phyloP scores from a whole-genome alignment of 1,139 yeast genomes.

The Geotrichum klebahnii region DNA sequence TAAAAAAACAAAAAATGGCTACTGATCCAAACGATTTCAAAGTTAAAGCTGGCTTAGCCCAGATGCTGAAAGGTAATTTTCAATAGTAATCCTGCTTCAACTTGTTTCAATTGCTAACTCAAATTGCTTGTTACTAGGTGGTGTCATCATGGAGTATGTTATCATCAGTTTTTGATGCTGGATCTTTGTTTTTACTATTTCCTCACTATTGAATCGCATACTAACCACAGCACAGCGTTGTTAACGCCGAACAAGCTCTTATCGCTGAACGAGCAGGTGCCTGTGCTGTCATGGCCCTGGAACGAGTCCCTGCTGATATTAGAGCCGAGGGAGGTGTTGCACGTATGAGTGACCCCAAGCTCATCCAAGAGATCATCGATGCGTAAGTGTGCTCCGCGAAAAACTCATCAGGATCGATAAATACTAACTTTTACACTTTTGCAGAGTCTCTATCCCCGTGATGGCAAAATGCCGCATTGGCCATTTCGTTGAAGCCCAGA shows the following conservation, averaged over 20 bases:
- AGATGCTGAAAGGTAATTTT: conserved; percentile 68
- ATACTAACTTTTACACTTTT: no score
- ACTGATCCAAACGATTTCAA: conserved; percentile 8
- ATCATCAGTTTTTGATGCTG: background rate
- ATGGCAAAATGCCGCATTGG: conserved; percentile 91
- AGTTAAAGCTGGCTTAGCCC: conserved; percentile 77
- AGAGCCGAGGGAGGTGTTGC: conserved; percentile 80
- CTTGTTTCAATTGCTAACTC: conserved; percentile 22
- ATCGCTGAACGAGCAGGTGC: conserved; percentile 86
- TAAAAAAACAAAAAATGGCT: no score
- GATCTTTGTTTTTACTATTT: no score
- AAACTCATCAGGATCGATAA: no score
- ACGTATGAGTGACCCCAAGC: conserved; percentile 81
- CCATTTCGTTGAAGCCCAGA: conserved; percentile 78
- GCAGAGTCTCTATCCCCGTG: conserved; percentile 46
- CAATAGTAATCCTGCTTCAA: conserved; percentile 52
- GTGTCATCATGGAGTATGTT: conserved; percentile 55
- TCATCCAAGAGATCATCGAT: conserved; percentile 73
- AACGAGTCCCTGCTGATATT: conserved; percentile 83
- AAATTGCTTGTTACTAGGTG: conserved; percentile 31
- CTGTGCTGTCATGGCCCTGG: conserved; percentile 87
- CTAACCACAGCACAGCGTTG: conserved; percentile 38
- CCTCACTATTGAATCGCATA: background rate
- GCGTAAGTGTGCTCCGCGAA: conserved; percentile 35
- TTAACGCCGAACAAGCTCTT: conserved; percentile 54